Percentiles rank a stretch among this genome's conserved stretches.
Evolutionary conservation across 73 alveolate species (phyloP).

Genomic region (Tetrahymena borealis): DNA sequence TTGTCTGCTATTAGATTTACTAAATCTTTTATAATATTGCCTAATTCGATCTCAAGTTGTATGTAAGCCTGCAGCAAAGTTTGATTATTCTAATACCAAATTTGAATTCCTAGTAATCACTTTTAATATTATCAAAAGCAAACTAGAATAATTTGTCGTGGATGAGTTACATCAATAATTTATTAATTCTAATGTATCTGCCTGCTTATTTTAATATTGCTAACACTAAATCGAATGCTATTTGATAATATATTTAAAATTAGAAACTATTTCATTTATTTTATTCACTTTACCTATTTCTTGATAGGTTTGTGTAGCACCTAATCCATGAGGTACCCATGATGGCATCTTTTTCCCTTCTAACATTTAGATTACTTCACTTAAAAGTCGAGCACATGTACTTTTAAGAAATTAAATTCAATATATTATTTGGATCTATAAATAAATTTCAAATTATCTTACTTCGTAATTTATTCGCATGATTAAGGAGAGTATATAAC

Average conservation of each 20-base stretch:
- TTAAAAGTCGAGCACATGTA: background rate
- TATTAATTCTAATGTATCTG: background rate
- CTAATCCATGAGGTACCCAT: background rate
- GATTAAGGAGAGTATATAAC: background rate
- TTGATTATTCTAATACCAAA: background rate
- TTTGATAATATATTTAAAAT: background rate
- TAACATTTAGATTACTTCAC: background rate
- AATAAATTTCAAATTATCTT: background rate
- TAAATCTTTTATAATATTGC: background rate
- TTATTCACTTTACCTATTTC: background rate
- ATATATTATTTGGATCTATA: background rate
- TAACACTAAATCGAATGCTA: background rate
- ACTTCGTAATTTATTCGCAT: background rate
- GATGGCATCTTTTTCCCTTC: background rate
- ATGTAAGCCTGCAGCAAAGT: background rate
- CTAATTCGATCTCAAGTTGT: background rate
- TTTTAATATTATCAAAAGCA: background rate
- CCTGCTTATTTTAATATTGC: background rate
- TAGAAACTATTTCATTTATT: background rate
- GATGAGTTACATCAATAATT: background rate
- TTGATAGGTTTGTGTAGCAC: background rate
- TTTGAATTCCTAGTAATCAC: background rate
- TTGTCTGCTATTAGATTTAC: background rate
- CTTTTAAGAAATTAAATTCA: background rate
- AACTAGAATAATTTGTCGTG: background rate